Base-by-base conservation (phyloP, 2,329 filamentous ascomycete genomes). In the Colletotrichum tropicicola region DNA sequence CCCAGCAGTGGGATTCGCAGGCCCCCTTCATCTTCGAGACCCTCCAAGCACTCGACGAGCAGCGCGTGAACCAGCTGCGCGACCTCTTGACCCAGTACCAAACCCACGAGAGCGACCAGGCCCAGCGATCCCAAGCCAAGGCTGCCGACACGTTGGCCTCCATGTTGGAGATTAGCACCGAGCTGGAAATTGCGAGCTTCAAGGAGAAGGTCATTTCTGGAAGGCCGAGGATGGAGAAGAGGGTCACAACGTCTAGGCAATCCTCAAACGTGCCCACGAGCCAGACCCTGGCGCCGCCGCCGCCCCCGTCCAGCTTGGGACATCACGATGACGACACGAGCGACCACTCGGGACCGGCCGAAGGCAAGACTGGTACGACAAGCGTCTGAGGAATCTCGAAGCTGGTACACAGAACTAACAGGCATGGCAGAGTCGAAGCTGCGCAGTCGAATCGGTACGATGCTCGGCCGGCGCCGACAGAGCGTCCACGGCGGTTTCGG, bases 1-100 rank as follows among this genome's bases (percentile, higher is more conserved):
- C 85, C 45, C 87, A 91, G 69, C 92, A 97, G 75, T 99, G 96
- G 96, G 91, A 97, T 59, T 94, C 93, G 1, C 94, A 97, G 77
- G 93, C 96, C 13, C 96, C 96, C 1, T 98, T 93, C 78, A 91
- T 98, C 66, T 98, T 97, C 74, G 96, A 99, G 79, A 92, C 91
- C 66, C 87, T 99, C 25, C 96, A 99, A 76, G 91, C 92, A 6
- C 83, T 97, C 30, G 96, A 99, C 74, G 96, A 99, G 80, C 90
- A 88, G 71, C 89, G 96, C 59, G 83, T 97, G 70, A 97, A 98
- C 77, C 91, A 97, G 73, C 84, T 99, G 64, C 91, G 95, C 67
- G 95, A 98, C 77, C 87, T 92, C 41, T 85, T 99, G 65, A 98
- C 96, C 1, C 94, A 98, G 73, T 92, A 95, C 71, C 91, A 97